These are phyloP conservation scores for Pyrenophora graminea DNA, from an alignment of 2,329 filamentous ascomycete species.

Conservation along the genomic window DNA sequence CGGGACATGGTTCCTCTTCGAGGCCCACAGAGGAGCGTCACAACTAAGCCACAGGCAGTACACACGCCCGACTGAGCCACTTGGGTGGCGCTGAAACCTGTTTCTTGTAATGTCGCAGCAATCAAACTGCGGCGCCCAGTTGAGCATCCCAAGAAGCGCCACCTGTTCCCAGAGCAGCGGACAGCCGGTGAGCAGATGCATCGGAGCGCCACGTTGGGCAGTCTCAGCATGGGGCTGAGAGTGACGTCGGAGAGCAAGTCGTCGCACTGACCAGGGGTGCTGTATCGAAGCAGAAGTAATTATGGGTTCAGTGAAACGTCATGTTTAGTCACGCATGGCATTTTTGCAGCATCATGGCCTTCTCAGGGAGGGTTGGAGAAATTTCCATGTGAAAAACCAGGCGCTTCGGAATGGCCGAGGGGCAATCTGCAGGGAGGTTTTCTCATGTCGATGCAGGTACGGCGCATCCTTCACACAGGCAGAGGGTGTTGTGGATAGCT, in stretches of 20 bases:
- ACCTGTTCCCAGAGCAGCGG: slow-evolving; percentile 1
- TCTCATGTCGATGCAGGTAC: slow-evolving; percentile 32
- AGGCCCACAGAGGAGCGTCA: slow-evolving; percentile 17
- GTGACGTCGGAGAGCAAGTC: slow-evolving; percentile 11
- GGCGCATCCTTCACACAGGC: slow-evolving; percentile 15
- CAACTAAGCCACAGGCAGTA: slow-evolving; percentile 4
- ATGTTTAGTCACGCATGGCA: slow-evolving; percentile 15
- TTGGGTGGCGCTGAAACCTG: slow-evolving; percentile 24
- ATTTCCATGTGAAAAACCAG: slow-evolving; percentile 7
- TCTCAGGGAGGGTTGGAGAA: slow-evolving; percentile 12
- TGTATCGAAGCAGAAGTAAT: background rate
- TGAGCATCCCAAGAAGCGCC: too few relatives aligned
- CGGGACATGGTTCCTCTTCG: slow-evolving; percentile 2
- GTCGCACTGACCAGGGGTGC: background rate
- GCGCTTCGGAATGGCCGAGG: background rate
- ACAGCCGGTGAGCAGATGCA: slow-evolving; percentile 6
- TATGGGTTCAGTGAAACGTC: slow-evolving; percentile 16
- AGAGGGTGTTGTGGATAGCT: slow-evolving; percentile 22
- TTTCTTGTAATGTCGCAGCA: slow-evolving; percentile 4
- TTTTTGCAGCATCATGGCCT: slow-evolving; percentile 11
- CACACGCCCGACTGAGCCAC: slow-evolving; percentile 26
- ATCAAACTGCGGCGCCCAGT: background rate
- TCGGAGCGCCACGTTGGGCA: slow-evolving; percentile 8
- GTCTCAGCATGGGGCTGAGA: slow-evolving; percentile 7
- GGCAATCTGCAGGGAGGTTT: slow-evolving; percentile 6